Evolutionary conservation across 78 protist genomes (phyloP), one percentile per base, ranked within the genome.

Genomic region (Protostelium mycophagum): DNA sequence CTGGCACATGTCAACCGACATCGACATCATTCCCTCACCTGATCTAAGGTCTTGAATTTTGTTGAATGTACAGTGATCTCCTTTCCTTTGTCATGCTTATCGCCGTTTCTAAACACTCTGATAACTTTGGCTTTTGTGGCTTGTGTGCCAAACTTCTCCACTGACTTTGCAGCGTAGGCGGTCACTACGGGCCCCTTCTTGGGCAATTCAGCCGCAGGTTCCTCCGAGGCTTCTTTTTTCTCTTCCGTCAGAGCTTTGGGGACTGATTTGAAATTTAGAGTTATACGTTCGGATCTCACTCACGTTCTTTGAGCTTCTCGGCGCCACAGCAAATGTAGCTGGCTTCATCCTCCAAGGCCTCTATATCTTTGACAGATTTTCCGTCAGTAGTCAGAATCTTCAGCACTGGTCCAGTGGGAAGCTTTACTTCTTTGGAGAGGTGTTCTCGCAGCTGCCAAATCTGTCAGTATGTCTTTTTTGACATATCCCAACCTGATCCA

Each of bases 271-370:
- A 25, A 5, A 51, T 5, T 51, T 5, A 51, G 73, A 51, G 5
- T 51, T n/a, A n/a, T n/a, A n/a, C 73, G 16, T 16, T 51, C 73
- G 73, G 31, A 16, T 16, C 31, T 51, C 5, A 5, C 31, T 51
- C 16, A 51, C 73, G 86, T 31, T 85, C 90, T 88, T 88, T 88
- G 34, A 91, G 88, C 29, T 88, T 88, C 16, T 91, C 94, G n/a
- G 91, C 94, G 37, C 91, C 94, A 86, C 94, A 91, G 35, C 90
- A 87, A 38, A 91, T 88, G 83, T 91, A 91, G 83, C 89, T 88
- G 34, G 35, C 84, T 84, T 38, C 85, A 83, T 90, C 91, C 37
- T 85, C 91, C 29, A 85, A 36, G 31, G 86, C 91, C 10, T 90
- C 91, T 29, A 90, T 35, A 38, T 51, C 83, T 23, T 90, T 90